Evolutionary conservation across 805 yeast genomes (phyloP), one percentile per base, ranked within the genome.

Genomic region (baker's yeast (Saccharomyces cerevisiae)): DNA sequence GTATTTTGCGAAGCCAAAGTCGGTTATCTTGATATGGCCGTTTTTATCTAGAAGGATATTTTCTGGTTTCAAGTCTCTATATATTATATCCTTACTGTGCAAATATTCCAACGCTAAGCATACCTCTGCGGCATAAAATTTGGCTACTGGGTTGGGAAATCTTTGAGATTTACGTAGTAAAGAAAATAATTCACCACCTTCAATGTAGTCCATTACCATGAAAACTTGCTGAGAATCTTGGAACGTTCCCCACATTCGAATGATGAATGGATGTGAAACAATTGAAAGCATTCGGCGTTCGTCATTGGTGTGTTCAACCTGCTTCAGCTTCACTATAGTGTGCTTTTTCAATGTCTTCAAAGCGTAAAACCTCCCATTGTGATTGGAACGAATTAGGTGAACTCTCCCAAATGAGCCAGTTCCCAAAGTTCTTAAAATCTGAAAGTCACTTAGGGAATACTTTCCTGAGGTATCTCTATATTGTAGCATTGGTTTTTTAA

Each of bases 401-500:
- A 91, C 97, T 57, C 97, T 78, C 26, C 97, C 97, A 74, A 91
- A 91, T 2, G 97, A 90, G 1, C 97, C 97, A 0, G 97, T 91
- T 1, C 97, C 97, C 55, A 91, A 75, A 6, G 97, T 91, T 60
- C 97, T 79, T 77, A 87, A 78, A 56, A 90, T 83, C 60, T 83
- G 85, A 67, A 91, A 91, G 73, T 91, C 97, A 26, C 77, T 71
- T 14, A 91, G 72, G 13, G 87, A 79, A 69, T 91, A 91, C 67
- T 89, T 90, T 14, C 97, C 97, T 46, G 69, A 63, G 6, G 70
- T 67, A 14, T 48, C 47, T 31, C 55, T 61, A 21, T 36, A 36
- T 17, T 36, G 43, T 22, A 36, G 17, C 43, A 36, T 36, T 4
- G 43, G 24, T 36, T 21, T 32, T 6, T 13, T 36, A 36, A 24